Evolutionary conservation across 306 rosid species (phyloP).

Genomic region (Vicia sativa): DNA sequence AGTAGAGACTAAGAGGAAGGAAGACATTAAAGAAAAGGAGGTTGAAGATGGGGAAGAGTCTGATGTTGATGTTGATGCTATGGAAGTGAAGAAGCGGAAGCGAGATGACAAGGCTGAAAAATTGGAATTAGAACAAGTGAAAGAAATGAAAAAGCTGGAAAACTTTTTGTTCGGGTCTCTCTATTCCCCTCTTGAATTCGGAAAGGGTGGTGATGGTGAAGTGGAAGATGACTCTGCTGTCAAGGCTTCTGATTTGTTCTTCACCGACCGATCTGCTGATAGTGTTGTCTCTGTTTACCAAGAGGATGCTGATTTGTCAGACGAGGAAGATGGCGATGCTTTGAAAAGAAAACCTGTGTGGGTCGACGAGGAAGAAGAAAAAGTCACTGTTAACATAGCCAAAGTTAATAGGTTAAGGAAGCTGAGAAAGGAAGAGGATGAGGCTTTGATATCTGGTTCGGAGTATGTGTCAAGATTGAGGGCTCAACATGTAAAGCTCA

Average conservation of each 20-base stretch:
- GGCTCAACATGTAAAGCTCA: slow-evolving; percentile 85
- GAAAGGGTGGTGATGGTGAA: slow-evolving; percentile 54
- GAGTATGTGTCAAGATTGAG: slow-evolving; percentile 87
- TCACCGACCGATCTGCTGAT: slow-evolving; percentile 72
- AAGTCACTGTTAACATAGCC: slow-evolving; percentile 59
- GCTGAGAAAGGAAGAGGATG: slow-evolving; percentile 80
- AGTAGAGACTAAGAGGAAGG: slow-evolving; percentile 41
- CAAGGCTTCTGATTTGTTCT: slow-evolving; percentile 53
- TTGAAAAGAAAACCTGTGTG: slow-evolving; percentile 68
- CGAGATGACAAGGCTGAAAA: slow-evolving; percentile 50
- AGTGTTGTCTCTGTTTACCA: slow-evolving; percentile 45
- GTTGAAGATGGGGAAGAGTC: slow-evolving; percentile 25
- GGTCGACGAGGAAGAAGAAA: slow-evolving; percentile 89
- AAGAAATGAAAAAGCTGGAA: slow-evolving; percentile 76
- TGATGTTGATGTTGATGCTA: slow-evolving; percentile 29
- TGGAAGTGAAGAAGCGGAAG: slow-evolving; percentile 55
- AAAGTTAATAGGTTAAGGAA: slow-evolving; percentile 77
- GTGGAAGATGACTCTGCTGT: slow-evolving; percentile 3
- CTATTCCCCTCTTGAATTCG: slow-evolving; percentile 70
- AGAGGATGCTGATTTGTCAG: slow-evolving; percentile 44
- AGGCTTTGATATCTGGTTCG: slow-evolving; percentile 65
- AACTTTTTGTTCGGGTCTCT: slow-evolving; percentile 74
- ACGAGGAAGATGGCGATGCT: slow-evolving; percentile 22
- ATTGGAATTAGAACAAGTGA: slow-evolving; percentile 51
- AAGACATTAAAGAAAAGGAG: slow-evolving; percentile 5